A percentile compares a stretch with the other conserved stretches of the same genome.
Conservation (phyloP, 1,284 basidiomycete species). For the Bondarzewia mesenterica region DNA sequence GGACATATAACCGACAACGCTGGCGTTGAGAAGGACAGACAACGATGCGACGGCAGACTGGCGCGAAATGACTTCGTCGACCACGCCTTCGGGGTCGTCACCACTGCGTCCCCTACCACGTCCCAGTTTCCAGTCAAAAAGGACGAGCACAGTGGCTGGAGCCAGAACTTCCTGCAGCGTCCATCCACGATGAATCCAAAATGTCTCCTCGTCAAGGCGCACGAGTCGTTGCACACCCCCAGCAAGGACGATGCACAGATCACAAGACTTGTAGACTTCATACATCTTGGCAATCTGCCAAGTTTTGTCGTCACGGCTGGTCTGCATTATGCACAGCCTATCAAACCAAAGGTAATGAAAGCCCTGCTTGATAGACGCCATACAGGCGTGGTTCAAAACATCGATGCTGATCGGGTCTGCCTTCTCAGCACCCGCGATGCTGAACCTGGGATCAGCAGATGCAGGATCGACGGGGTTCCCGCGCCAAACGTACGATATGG, state of each 20-base stretch:
- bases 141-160: not conserved
- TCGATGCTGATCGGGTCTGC: not conserved
- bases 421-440: not conserved
- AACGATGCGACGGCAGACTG: not conserved
- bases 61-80: not conserved
- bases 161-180: conserved; percentile 15
- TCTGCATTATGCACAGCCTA: conserved; percentile 10
- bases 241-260: conserved; percentile 2
- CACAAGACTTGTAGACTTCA: conserved; percentile 2
- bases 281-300: conserved; percentile 9
- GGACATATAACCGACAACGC: not conserved
- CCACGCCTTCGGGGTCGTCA: not conserved
- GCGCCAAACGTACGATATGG: conserved; percentile 14
- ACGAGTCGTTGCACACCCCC: conserved; percentile 10
- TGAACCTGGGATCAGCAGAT: not conserved
- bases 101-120: not conserved
- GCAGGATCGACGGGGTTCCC: conserved; percentile 5
- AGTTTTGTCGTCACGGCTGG: conserved; percentile 5
- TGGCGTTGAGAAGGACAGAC: not conserved
- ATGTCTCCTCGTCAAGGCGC: conserved; percentile 13
- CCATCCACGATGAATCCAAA: conserved; percentile 13
- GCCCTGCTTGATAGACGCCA: conserved; percentile 3
- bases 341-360: conserved; percentile 11
- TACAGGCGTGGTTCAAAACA: conserved; percentile 3
- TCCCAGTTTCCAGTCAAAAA: not conserved